Evolutionary conservation across 1,284 basidiomycete species (phyloP).

Genomic region (Malassezia sp.): DNA sequence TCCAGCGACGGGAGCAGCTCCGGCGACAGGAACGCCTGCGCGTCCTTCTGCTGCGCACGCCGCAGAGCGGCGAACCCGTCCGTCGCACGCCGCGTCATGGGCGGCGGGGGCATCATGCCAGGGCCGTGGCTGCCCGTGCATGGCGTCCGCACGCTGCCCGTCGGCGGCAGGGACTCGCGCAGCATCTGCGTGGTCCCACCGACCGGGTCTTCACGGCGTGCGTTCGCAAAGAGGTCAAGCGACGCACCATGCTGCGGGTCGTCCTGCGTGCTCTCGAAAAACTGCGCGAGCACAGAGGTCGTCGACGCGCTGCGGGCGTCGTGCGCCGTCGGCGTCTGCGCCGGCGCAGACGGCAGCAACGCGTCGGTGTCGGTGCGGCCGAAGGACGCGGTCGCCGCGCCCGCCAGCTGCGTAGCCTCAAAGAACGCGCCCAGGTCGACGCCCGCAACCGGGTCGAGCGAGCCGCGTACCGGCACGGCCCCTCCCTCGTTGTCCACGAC

Average conservation of each 20-base stretch:
- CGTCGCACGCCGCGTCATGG: constrained; percentile 11
- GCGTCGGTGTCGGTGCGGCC: constrained; percentile 15
- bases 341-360: constrained; percentile 10
- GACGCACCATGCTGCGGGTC: constrained; percentile 24
- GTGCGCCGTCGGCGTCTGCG: constrained; percentile 13
- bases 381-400: background rate
- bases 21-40: constrained; percentile 21
- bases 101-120: constrained; percentile 38
- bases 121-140: too few relatives aligned
- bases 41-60: constrained; percentile 25
- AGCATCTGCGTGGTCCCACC: constrained; percentile 30
- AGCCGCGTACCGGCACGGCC: too few relatives aligned
- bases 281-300: constrained; percentile 34
- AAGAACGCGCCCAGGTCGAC: constrained; percentile 30
- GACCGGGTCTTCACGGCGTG: constrained; percentile 19
- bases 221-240: constrained; percentile 32
- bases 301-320: constrained; percentile 15
- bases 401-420: constrained; percentile 21
- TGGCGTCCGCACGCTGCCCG: constrained; percentile 6
- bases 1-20: constrained; percentile 28
- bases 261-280: constrained; percentile 37
- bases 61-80: constrained; percentile 39
- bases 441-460: too few relatives aligned
- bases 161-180: constrained; percentile 2
- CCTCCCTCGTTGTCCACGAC: constrained; percentile 16